Conservation (phyloP, 768 basidiomycete genomes). For the Kwoniella sp. region DNA sequence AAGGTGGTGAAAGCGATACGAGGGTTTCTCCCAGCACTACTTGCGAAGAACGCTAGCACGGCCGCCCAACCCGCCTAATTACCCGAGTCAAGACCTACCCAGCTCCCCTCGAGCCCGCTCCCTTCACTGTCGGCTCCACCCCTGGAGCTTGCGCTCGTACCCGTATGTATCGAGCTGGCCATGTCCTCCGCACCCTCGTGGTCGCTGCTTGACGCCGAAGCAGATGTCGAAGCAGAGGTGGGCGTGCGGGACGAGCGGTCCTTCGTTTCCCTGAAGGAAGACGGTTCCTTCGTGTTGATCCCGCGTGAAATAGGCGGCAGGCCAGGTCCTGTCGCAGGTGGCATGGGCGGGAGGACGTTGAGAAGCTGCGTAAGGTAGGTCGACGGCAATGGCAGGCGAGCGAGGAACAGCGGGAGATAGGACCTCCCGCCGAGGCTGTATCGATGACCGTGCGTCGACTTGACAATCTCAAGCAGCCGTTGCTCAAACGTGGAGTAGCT, state of each 20-base stretch:
- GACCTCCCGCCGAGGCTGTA: slow-evolving; percentile 27
- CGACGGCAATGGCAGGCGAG: slow-evolving; percentile 18
- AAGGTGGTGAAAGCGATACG: too few species aligned
- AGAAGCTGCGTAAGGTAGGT: slow-evolving; percentile 20
- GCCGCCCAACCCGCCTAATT: slow-evolving; percentile 16
- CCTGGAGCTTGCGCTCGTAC: slow-evolving; percentile 12
- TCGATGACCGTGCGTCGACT: slow-evolving; percentile 1
- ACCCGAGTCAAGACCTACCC: slow-evolving; percentile 28
- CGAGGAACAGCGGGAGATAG: slow-evolving; percentile 23
- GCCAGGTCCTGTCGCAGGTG: slow-evolving; percentile 26
- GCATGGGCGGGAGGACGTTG: slow-evolving; percentile 16
- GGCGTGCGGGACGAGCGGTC: background rate
- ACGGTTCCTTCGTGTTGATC: too few species aligned
- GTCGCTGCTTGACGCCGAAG: slow-evolving; percentile 22
- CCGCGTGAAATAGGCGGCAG: background rate
- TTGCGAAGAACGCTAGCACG: too few species aligned
- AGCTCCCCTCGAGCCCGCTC: slow-evolving; percentile 27
- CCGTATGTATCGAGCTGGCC: slow-evolving; percentile 30
- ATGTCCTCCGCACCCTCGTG: slow-evolving; percentile 27
- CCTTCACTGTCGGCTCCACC: slow-evolving; percentile 13
- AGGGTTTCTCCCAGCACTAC: too few species aligned
- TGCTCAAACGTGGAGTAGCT: slow-evolving; percentile 30
- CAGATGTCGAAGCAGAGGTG: slow-evolving; percentile 5
- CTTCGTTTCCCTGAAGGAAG: too few species aligned
- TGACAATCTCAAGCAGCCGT: slow-evolving; percentile 23